phyloP scores from a whole-genome alignment of 2,329 filamentous ascomycete species.

The Fusarium sp. region DNA sequence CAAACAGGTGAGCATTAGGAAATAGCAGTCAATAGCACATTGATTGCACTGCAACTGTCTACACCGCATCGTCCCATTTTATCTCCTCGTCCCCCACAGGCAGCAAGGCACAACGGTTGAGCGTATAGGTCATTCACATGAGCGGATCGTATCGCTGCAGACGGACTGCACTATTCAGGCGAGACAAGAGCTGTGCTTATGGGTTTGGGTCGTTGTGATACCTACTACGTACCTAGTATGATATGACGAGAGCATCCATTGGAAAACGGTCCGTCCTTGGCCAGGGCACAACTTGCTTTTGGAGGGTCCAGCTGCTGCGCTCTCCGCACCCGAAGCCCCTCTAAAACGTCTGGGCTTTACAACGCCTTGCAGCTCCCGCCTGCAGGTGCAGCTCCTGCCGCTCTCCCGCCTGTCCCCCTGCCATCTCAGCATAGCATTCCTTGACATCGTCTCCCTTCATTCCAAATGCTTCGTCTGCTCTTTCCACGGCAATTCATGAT shows the following conservation, averaged over 20 bases:
- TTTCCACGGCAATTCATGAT: conserved; percentile 39
- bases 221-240: neutral
- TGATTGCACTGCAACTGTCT: conserved; percentile 14
- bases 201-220: conserved; percentile 2
- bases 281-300: conserved; percentile 3
- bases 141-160: conserved; percentile 25
- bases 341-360: conserved; percentile 17
- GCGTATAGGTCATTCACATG: conserved; percentile 25
- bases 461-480: conserved; percentile 35
- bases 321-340: conserved; percentile 28
- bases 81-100: conserved; percentile 21
- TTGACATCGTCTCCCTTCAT: conserved; percentile 44
- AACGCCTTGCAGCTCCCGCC: conserved; percentile 26
- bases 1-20: conserved; percentile 28
- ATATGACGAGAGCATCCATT: conserved; percentile 7
- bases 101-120: conserved; percentile 21
- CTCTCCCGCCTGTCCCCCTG: conserved; percentile 24
- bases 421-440: conserved; percentile 22
- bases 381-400: conserved; percentile 28
- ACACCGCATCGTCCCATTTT: conserved; percentile 26
- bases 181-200: conserved; percentile 19
- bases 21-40: conserved; percentile 23
- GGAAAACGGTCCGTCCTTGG: neutral
- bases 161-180: conserved; percentile 29
- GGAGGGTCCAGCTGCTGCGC: conserved; percentile 9